A percentile compares a stretch with the other conserved stretches of the same genome.
Evolutionary conservation across 2,329 filamentous ascomycete genomes (phyloP).

Genomic region (Fusarium duplospermum): DNA sequence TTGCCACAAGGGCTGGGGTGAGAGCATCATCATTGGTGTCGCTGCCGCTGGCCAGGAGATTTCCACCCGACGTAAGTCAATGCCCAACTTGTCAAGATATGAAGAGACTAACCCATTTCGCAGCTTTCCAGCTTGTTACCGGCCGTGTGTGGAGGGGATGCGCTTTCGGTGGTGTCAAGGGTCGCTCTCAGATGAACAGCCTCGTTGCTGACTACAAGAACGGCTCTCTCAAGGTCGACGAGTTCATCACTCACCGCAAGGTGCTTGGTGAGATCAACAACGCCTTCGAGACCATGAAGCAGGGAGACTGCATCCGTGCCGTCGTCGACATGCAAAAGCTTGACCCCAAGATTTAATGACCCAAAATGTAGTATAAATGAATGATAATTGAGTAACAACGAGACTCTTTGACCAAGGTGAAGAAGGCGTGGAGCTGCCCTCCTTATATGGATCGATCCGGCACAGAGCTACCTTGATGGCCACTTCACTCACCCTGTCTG

Average conservation of each 20-base stretch:
- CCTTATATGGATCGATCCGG: constrained; percentile 15
- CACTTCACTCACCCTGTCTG: not conserved
- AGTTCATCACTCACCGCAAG: constrained; percentile 98
- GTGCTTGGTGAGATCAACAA: constrained; percentile 84
- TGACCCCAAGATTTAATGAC: constrained; percentile 40
- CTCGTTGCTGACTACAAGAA: constrained; percentile 91
- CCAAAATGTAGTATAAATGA: constrained; percentile 40
- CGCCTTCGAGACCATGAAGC: constrained; percentile 94
- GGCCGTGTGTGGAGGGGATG: constrained; percentile 98
- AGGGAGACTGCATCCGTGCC: constrained; percentile 95
- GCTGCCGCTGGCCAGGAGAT: constrained; percentile 97
- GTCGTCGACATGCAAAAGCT: constrained; percentile 75
- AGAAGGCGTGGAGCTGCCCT: not conserved
- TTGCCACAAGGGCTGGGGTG: constrained; percentile 99
- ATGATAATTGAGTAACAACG: constrained; percentile 37
- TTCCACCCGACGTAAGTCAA: constrained; percentile 83
- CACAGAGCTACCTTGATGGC: constrained; percentile 34
- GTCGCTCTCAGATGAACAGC: constrained; percentile 87
- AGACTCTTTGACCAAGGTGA: constrained; percentile 2
- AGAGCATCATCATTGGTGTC: constrained; percentile 98
- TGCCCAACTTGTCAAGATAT: not conserved
- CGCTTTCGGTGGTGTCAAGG: constrained; percentile 98
- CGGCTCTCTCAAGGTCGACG: constrained; percentile 94
- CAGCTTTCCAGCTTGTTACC: constrained; percentile 98
- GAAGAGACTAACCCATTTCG: constrained; percentile 40